These are phyloP conservation scores for Zygotorulaspora mrakii DNA, from an alignment of 1,139 yeast species.

Conservation along the genomic window DNA sequence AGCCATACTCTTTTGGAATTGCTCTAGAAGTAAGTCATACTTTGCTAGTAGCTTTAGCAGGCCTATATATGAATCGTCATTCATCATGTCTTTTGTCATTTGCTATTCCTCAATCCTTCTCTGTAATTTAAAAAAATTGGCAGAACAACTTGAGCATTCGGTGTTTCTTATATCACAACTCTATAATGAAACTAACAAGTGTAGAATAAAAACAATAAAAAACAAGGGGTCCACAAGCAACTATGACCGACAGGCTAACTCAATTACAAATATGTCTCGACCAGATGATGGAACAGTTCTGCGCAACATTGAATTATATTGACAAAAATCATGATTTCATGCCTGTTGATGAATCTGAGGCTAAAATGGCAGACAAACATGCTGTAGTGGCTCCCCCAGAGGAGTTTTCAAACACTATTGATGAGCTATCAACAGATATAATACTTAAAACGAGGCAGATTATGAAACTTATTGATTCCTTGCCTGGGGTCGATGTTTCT, in stretches of 20 bases:
- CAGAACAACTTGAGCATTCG: too few relatives aligned
- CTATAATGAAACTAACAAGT: not conserved
- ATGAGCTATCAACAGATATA: slow-evolving; percentile 77
- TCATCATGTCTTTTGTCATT: slow-evolving; percentile 6
- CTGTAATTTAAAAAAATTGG: not conserved
- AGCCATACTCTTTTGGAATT: slow-evolving; percentile 24
- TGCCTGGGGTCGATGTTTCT: slow-evolving; percentile 91
- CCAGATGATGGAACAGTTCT: slow-evolving; percentile 86
- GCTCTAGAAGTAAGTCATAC: slow-evolving; percentile 32
- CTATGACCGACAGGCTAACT: slow-evolving; percentile 73
- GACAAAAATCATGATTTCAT: slow-evolving; percentile 65
- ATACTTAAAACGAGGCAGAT: slow-evolving; percentile 85
- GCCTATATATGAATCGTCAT: slow-evolving; percentile 14
- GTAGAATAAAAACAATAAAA: not conserved
- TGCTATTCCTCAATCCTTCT: not conserved
- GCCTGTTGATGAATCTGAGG: slow-evolving; percentile 45
- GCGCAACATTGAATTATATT: slow-evolving; percentile 83
- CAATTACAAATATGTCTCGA: slow-evolving; percentile 90
- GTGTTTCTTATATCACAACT: not conserved
- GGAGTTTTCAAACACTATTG: slow-evolving; percentile 55
- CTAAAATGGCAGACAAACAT: slow-evolving; percentile 49
- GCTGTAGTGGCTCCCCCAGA: slow-evolving; percentile 43
- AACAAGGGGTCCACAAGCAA: slow-evolving; percentile 1
- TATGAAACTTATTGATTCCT: slow-evolving; percentile 74
- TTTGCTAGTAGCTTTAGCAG: slow-evolving; percentile 22